Evolutionary conservation across 768 basidiomycete genomes (phyloP), one percentile per base, ranked within the genome.

Genomic region (Hysterangium stoloniferum): DNA sequence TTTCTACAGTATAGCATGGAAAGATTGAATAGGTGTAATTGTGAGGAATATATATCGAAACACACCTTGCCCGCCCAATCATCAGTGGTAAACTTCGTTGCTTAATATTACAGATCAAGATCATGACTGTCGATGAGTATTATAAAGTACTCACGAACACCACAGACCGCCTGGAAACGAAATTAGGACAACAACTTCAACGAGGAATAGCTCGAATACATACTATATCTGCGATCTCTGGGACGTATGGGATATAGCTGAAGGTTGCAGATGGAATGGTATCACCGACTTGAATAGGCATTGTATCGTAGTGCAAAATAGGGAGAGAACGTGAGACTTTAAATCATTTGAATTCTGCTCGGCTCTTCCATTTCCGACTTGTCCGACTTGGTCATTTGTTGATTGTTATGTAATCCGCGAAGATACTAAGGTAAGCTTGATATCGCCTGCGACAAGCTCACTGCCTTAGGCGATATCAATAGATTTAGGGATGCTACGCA

Each of bases 31-130:
- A 4, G 17, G n/a, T 24, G 15, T 9, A 19, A 5, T n/a, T 4
- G n/a, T 9, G 17, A 15, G 5, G 3, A 2, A 31, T 3, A 41
- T 20, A 55, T 25, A 52, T 59, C 58, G 56, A 24, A 9, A n/a
- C 47, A 22, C n/a, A 48, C 47, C 47, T 90, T 90, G 60, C 80
- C 82, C 64, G 82, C 82, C 84, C 84, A 88, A 41, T 76, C 71
- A 52, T 79, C 69, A 24, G 78, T 85, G 33, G 65, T 11, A 55
- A 86, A 66, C 34, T 68, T 68, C 38, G 66, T 64, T 32, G 80
- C 84, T 84, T 61, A n/a, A 48, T 48, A 43, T 35, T 27, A 33
- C 27, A 13, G 32, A 45, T 27, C 15, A 8, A 13, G 32, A 15
- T 13, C 13, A n/a, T 6, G 42, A 24, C 12, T 29, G 44, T 2